phyloP scores from a whole-genome alignment of 2,329 filamentous ascomycete species.

The Acephala macrosclerotiorum region DNA sequence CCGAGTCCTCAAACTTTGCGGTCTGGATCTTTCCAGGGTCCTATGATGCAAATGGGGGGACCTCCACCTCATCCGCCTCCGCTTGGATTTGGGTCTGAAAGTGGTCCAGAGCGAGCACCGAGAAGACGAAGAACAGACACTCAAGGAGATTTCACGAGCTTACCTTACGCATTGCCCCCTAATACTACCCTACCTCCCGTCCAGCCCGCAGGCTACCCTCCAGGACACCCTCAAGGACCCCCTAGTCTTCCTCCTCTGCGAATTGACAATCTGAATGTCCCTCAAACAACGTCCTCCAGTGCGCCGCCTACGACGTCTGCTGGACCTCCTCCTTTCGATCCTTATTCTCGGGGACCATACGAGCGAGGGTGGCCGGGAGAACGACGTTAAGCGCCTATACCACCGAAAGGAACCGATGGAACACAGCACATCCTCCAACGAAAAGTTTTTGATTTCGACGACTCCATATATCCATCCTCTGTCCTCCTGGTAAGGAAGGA shows the following conservation, averaged over 20 bases:
- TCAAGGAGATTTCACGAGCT: constrained; percentile 39
- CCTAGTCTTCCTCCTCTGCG: constrained; percentile 42
- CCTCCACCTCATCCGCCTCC: constrained; percentile 30
- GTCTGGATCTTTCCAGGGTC: constrained; percentile 33
- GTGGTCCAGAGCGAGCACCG: constrained; percentile 37
- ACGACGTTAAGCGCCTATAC: constrained; percentile 28
- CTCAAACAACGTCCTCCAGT: constrained; percentile 23
- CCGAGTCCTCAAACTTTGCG: constrained; percentile 53
- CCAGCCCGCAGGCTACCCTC: constrained; percentile 31
- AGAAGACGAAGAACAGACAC: constrained; percentile 42
- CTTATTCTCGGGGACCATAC: constrained; percentile 37
- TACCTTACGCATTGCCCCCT: constrained; percentile 40
- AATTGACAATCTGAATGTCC: constrained; percentile 37
- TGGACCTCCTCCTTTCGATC: constrained; percentile 34
- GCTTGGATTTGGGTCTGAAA: constrained; percentile 29
- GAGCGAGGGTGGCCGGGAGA: constrained; percentile 41
- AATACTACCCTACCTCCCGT: constrained; percentile 41
- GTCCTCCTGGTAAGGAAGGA: not conserved
- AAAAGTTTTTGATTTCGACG: not conserved
- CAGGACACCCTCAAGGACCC: constrained; percentile 31
- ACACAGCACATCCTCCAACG: constrained; percentile 18
- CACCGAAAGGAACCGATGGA: constrained; percentile 7
- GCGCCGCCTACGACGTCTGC: constrained; percentile 30
- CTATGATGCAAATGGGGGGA: constrained; percentile 22
- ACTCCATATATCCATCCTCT: not conserved